A percentile compares a stretch with the other conserved stretches of the same genome.
These are phyloP conservation scores for Phlyctochytrium bullatum DNA, from an alignment of 192 early-diverging fungal species.

Conservation along the genomic window DNA sequence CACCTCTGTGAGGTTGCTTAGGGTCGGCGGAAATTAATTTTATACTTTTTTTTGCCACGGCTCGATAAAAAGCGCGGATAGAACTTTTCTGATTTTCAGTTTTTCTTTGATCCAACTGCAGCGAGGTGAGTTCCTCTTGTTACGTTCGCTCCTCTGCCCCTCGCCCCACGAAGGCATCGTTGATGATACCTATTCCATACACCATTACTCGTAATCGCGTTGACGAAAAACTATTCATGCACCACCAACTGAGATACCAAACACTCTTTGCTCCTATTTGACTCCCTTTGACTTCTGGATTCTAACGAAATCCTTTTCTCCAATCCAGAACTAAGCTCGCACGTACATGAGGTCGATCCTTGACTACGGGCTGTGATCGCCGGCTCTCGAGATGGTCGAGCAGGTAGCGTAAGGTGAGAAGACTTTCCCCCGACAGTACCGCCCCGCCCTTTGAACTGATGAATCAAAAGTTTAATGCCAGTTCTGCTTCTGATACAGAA, in stretches of 20 bases:
- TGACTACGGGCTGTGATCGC: background rate
- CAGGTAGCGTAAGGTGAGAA: background rate
- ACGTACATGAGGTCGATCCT: no score
- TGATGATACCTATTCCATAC: background rate
- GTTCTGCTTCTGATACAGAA: background rate
- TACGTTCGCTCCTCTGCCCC: no score
- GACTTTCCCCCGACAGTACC: background rate
- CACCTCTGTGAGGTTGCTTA: no score
- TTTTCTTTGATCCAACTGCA: no score
- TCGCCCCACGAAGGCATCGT: no score
- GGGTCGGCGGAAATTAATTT: no score
- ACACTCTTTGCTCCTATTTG: no score
- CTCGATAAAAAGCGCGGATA: no score
- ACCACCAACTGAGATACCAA: conserved; percentile 3
- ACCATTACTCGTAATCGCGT: background rate
- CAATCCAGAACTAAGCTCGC: background rate
- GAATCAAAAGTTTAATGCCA: conserved; percentile 2
- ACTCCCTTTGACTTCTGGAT: no score
- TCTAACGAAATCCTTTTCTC: background rate
- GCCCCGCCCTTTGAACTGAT: background rate
- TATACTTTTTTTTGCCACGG: no score
- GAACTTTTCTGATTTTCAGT: no score
- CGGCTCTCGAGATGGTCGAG: background rate
- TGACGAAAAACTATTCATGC: background rate
- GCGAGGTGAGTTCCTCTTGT: no score